Percentiles rank a stretch among this genome's conserved stretches.
phyloP scores from a whole-genome alignment of 164 flowering plant species.

The Berberis vulgaris region DNA sequence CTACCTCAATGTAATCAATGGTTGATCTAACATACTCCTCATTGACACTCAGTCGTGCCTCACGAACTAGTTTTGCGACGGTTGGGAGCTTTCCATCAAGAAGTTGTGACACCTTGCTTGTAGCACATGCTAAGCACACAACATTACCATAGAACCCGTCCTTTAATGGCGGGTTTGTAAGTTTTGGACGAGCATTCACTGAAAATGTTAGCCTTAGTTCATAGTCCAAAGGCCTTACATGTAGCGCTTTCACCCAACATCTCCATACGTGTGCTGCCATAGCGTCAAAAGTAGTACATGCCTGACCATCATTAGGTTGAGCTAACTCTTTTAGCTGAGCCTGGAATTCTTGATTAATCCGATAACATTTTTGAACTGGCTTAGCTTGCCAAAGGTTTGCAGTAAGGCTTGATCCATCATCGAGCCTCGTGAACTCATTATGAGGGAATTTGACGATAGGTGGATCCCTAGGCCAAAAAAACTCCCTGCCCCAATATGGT shows the following conservation, averaged over 20 bases:
- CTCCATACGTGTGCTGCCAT: slow-evolving; percentile 89
- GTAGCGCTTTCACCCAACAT: slow-evolving; percentile 72
- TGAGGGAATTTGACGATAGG: slow-evolving; percentile 50
- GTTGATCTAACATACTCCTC: slow-evolving; percentile 75
- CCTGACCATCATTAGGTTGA: slow-evolving; percentile 13
- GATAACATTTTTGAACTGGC: slow-evolving; percentile 58
- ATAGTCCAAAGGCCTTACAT: slow-evolving; percentile 51
- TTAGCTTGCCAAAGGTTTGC: slow-evolving; percentile 34
- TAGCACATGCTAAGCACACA: slow-evolving; percentile 60
- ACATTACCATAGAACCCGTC: slow-evolving; percentile 78
- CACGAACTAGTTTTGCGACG: slow-evolving; percentile 34
- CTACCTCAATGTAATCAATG: slow-evolving; percentile 50
- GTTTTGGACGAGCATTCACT: slow-evolving; percentile 55
- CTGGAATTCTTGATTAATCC: slow-evolving; percentile 44
- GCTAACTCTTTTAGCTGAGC: slow-evolving; percentile 34
- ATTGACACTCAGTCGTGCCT: slow-evolving; percentile 37
- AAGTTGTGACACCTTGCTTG: slow-evolving; percentile 46
- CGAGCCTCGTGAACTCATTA: slow-evolving; percentile 47
- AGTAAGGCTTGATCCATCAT: slow-evolving; percentile 54
- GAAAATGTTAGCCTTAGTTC: slow-evolving; percentile 61
- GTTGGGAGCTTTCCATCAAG: slow-evolving; percentile 25
- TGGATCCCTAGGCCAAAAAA: slow-evolving; percentile 54
- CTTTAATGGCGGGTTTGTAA: slow-evolving; percentile 36
- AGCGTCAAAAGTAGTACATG: slow-evolving; percentile 61
- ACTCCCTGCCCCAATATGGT: slow-evolving; percentile 76